Evolutionary conservation across 768 basidiomycete species (phyloP).

Genomic region (Cystobasidium tubakii): DNA sequence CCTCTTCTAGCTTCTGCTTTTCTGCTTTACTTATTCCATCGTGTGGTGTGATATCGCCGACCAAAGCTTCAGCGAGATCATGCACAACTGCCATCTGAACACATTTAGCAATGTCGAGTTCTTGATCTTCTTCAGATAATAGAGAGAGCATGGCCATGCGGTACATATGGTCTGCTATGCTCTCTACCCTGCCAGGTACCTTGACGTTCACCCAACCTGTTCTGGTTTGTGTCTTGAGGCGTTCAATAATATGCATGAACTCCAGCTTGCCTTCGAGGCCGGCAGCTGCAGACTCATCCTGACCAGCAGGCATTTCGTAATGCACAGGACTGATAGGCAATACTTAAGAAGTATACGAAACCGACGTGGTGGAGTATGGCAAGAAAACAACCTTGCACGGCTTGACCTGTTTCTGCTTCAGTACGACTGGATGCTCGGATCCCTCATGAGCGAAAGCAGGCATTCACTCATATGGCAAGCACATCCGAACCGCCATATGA

Average conservation of each 20-base stretch:
- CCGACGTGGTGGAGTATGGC: too few relatives aligned
- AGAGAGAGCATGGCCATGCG: slow-evolving; percentile 87
- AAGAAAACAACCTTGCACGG: neutral
- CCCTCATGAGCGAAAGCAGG: neutral
- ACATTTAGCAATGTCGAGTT: slow-evolving; percentile 68
- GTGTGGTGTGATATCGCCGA: slow-evolving; percentile 86
- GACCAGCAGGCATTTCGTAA: neutral
- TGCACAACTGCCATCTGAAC: slow-evolving; percentile 88
- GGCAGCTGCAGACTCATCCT: slow-evolving; percentile 51
- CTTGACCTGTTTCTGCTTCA: neutral
- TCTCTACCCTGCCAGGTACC: slow-evolving; percentile 12
- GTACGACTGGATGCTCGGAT: neutral
- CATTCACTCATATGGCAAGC: neutral
- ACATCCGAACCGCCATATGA: neutral
- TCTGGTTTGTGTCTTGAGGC: slow-evolving; percentile 90
- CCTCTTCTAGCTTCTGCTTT: slow-evolving; percentile 70
- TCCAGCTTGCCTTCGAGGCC: slow-evolving; percentile 65
- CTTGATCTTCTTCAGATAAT: slow-evolving; percentile 65
- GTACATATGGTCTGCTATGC: slow-evolving; percentile 93
- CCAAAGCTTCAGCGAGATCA: slow-evolving; percentile 88
- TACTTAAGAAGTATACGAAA: too few relatives aligned
- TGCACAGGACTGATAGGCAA: too few relatives aligned
- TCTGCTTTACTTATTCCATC: slow-evolving; percentile 77
- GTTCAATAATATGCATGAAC: slow-evolving; percentile 82
- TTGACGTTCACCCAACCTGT: slow-evolving; percentile 79